A percentile compares a stretch with the other conserved stretches of the same genome.
phyloP scores from a whole-genome alignment of 768 basidiomycete species.

The Trichaptum fuscoviolaceum region DNA sequence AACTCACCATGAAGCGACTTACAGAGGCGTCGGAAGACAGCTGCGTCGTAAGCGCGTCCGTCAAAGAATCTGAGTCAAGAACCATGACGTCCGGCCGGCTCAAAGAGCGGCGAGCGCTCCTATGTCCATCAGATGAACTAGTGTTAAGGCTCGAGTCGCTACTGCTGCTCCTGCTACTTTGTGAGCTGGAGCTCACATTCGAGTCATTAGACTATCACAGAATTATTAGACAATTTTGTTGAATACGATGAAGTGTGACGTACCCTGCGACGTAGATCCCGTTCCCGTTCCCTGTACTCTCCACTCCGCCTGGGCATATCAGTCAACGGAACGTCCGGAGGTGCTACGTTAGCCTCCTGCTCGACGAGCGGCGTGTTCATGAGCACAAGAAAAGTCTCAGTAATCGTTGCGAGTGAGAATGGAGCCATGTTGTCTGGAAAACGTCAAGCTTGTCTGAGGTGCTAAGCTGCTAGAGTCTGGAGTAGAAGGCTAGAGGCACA shows the following conservation, averaged over 20 bases:
- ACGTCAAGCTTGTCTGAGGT: not conserved
- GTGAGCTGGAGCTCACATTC: not conserved
- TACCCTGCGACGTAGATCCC: not conserved
- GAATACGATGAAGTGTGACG: not conserved
- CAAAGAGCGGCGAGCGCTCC: not conserved
- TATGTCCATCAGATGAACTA: not conserved
- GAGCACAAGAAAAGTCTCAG: not conserved
- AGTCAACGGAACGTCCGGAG: not conserved
- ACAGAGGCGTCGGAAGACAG: not conserved
- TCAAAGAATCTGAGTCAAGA: not conserved
- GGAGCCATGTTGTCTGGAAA: not conserved
- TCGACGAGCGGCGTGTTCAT: not conserved
- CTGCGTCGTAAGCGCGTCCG: not conserved
- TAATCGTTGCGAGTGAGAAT: not conserved
- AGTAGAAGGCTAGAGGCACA: too few species aligned
- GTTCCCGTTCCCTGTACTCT: not conserved
- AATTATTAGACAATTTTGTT: not conserved
- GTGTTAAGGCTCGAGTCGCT: not conserved
- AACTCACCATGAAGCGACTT: not conserved
- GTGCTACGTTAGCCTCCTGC: not conserved
- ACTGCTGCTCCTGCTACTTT: not conserved
- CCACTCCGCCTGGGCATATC: not conserved
- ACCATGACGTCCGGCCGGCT: not conserved
- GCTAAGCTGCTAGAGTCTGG: not conserved
- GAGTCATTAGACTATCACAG: not conserved